Conservation (phyloP, 495 filamentous ascomycete species). For the Aspergillus funiculosus region DNA sequence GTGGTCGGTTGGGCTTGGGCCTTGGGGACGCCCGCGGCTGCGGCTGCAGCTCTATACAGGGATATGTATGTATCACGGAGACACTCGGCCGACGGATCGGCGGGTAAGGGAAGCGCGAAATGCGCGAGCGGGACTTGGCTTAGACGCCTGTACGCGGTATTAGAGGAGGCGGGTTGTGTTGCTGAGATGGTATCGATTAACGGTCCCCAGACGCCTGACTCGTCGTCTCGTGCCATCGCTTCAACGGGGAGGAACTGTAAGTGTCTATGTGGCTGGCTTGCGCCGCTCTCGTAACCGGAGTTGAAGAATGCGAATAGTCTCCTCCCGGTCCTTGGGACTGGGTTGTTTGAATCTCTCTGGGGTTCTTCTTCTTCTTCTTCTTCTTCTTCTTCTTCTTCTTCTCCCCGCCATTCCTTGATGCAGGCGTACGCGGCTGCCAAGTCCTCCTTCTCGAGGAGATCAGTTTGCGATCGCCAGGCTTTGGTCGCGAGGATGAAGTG, state of each 20-base stretch:
- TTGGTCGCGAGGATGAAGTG: slow-evolving; percentile 76
- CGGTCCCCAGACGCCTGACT: slow-evolving; percentile 41
- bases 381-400: slow-evolving; percentile 8
- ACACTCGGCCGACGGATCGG: slow-evolving; percentile 31
- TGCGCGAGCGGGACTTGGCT: slow-evolving; percentile 46
- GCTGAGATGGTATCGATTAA: slow-evolving; percentile 47
- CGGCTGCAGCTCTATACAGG: slow-evolving; percentile 52
- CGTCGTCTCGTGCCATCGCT: slow-evolving; percentile 53
- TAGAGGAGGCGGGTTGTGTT: slow-evolving; percentile 18
- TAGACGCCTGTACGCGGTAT: slow-evolving; percentile 23
- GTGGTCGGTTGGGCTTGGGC: slow-evolving; percentile 7
- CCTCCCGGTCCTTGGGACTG: slow-evolving; percentile 17
- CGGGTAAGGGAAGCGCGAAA: slow-evolving; percentile 42
- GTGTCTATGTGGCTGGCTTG: slow-evolving; percentile 74
- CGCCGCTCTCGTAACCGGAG: slow-evolving; percentile 68
- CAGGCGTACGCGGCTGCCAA: slow-evolving; percentile 60
- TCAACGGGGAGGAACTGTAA: slow-evolving; percentile 70
- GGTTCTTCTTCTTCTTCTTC: slow-evolving; percentile 14
- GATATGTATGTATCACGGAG: slow-evolving; percentile 44
- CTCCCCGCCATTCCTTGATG: slow-evolving; percentile 53
- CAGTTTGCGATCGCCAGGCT: slow-evolving; percentile 59
- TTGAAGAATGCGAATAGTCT: slow-evolving; percentile 78
- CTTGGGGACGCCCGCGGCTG: slow-evolving; percentile 22
- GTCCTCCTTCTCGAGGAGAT: slow-evolving; percentile 61
- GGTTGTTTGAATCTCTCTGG: too few relatives aligned